Evolutionary conservation across 2,329 filamentous ascomycete genomes (phyloP), one percentile per base, ranked within the genome.

Genomic region (Camptophora hylomeconis): DNA sequence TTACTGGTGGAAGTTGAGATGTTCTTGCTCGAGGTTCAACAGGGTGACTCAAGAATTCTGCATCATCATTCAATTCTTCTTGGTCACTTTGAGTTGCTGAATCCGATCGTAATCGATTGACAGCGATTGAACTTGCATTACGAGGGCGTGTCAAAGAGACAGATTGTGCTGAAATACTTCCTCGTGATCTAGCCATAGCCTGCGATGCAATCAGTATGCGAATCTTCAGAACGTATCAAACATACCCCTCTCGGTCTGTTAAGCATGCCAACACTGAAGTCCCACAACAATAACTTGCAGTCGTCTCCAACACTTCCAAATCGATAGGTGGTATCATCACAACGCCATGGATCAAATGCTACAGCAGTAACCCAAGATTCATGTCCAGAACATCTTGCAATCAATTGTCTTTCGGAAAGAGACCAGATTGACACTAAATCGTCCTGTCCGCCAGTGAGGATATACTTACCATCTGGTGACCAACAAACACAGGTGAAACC

Each of bases 301-400:
- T 98, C 89, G 50, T 95, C 87, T 9, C 87, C 89, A 1, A 98
- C 87, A 46, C 83, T 93, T 17, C 89, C 89, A 46, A 98, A 93
- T 2, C 89, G 73, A 56, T 98, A 98, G 45, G 83, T 95, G 44
- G 80, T 74, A 50, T 92, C 83, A 48, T 98, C 89, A 48, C 89
- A 98, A 39, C 86, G 72, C 89, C 89, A 98, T 0, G 84, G 84
- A 51, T 98, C 89, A 51, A 95, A 98, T 3, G 83, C 82, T 20
- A 98, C 82, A 10, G 77, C 75, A 3, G 83, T 84, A 1, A 98
- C 86, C 84, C 84, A 98, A 4, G 84, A 93, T 40, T 92, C 79
- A 55, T 98, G 89, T 3, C 89, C 89, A 48, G 92, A 83, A 51
- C 89, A 95, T 38, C 89, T 73, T 11, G 87, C 89, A 27, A 98